These are phyloP conservation scores for Gastrolobium villosum DNA, from an alignment of 306 rosid species.

Conservation along the genomic window DNA sequence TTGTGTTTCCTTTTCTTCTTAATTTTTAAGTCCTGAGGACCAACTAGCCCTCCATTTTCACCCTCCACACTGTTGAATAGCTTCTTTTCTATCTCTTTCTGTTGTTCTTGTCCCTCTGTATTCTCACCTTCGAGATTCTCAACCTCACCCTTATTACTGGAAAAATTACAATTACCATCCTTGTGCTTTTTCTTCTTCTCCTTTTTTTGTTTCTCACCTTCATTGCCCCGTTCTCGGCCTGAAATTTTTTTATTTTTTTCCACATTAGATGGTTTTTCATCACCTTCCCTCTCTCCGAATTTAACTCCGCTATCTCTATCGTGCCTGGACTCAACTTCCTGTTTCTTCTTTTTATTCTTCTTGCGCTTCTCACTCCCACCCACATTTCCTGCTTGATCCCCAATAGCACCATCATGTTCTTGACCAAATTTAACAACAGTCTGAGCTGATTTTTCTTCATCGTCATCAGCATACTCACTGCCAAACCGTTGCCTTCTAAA, in stretches of 20 bases:
- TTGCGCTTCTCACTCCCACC: conserved; percentile 38
- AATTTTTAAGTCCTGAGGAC: not conserved
- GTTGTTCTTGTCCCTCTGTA: not conserved
- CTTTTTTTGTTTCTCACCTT: conserved; percentile 34
- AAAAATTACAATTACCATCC: not conserved
- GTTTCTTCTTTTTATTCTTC: conserved; percentile 46
- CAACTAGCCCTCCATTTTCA: conserved; percentile 29
- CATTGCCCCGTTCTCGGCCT: not conserved
- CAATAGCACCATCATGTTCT: conserved; percentile 40
- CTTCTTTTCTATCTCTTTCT: conserved; percentile 11
- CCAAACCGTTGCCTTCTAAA: not conserved
- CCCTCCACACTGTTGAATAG: not conserved
- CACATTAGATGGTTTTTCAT: not conserved
- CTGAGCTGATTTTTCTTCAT: conserved; percentile 3
- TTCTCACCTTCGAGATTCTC: conserved; percentile 15
- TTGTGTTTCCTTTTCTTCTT: conserved; percentile 29
- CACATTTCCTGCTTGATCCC: conserved; percentile 5
- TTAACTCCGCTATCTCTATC: conserved; percentile 9
- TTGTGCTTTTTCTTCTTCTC: conserved; percentile 12
- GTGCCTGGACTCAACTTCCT: not conserved
- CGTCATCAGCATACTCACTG: not conserved
- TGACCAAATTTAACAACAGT: not conserved
- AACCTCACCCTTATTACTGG: conserved; percentile 8
- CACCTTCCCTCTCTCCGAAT: conserved; percentile 21
- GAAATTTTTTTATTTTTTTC: not conserved